Percentiles rank a stretch among this genome's conserved stretches.
Conservation (phyloP, 164 flowering plant species). For the Berberis vulgaris region DNA sequence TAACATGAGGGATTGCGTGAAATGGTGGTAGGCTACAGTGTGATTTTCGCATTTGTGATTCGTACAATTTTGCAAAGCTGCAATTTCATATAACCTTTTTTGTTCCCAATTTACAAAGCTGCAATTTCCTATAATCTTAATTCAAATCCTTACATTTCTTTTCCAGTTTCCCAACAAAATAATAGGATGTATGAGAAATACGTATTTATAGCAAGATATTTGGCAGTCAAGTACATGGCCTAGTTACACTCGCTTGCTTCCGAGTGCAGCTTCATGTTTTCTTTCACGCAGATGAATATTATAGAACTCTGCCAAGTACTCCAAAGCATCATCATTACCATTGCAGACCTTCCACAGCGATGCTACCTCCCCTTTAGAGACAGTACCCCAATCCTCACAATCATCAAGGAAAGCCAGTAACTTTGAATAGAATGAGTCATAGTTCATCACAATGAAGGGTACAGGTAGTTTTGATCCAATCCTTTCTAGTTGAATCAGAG, state of each 20-base stretch:
- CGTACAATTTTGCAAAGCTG: no score
- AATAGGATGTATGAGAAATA: no score
- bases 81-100: no score
- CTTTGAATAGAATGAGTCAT: conserved; percentile 74
- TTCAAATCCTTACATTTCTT: no score
- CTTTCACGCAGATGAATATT: conserved; percentile 15
- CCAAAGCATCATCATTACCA: conserved; percentile 63
- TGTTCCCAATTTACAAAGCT: no score
- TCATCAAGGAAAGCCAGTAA: conserved; percentile 60
- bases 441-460: conserved; percentile 85
- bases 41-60: no score
- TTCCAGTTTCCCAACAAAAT: no score
- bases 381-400: conserved; percentile 60
- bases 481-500: conserved; percentile 77
- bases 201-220: no score
- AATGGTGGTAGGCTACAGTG: no score
- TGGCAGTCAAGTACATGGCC: no score
- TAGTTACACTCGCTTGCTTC: neutral
- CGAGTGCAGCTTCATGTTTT: conserved; percentile 7
- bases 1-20: no score
- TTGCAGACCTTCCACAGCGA: conserved; percentile 71
- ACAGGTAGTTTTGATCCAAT: conserved; percentile 77
- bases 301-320: conserved; percentile 57
- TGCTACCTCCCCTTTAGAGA: conserved; percentile 60
- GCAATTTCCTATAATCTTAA: no score